Conservation (phyloP, 148 eudicot species). For the Cornus suecica region DNA sequence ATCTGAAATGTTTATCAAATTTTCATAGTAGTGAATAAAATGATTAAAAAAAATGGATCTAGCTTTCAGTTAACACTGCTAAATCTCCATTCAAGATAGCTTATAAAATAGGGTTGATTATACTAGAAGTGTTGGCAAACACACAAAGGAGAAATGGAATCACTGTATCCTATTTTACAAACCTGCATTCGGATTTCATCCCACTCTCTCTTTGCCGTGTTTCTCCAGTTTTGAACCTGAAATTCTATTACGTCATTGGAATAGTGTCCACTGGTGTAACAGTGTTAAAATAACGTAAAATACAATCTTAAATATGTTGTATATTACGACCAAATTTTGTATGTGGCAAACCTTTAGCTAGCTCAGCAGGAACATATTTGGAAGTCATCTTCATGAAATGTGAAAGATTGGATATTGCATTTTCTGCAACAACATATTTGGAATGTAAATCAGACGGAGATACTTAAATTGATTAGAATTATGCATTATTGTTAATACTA, state of each 20-base stretch:
- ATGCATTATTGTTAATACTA: neutral
- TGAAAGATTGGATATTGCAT: constrained; percentile 23
- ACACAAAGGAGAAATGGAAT: neutral
- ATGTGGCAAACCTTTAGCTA: constrained; percentile 31
- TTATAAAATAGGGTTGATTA: neutral
- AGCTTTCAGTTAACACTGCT: neutral
- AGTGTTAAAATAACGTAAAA: neutral
- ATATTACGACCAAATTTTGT: neutral
- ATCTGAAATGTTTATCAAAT: too few relatives aligned
- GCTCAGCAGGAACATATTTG: constrained; percentile 51
- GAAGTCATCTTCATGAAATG: constrained; percentile 29
- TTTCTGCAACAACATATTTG: constrained; percentile 21
- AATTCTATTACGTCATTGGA: constrained; percentile 16
- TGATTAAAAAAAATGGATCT: neutral
- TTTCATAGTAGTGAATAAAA: too few relatives aligned
- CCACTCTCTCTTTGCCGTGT: constrained; percentile 22
- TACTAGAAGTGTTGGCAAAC: neutral
- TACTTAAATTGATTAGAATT: neutral
- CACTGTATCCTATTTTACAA: constrained; percentile 1
- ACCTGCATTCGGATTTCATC: constrained; percentile 43
- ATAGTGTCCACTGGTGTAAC: neutral
- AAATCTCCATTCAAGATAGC: neutral
- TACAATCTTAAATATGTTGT: neutral
- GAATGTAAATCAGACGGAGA: neutral
- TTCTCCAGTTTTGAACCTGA: constrained; percentile 28